These are phyloP conservation scores for Heterobasidion occidentale DNA, from an alignment of 1,284 basidiomycete species.

Conservation along the genomic window DNA sequence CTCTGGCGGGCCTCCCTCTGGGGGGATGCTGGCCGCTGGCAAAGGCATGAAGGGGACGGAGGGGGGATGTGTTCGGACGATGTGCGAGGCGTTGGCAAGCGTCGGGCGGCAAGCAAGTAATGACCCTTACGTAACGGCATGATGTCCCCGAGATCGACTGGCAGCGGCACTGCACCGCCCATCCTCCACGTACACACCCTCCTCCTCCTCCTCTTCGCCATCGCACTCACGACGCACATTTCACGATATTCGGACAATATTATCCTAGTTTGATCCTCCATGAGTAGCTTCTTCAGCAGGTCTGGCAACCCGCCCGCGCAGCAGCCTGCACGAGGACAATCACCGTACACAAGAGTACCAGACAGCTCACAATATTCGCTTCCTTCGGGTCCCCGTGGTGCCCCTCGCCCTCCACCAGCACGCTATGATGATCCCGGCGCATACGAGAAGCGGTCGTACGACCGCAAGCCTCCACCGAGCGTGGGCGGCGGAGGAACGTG, in stretches of 20 bases:
- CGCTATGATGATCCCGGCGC: slow-evolving; percentile 49
- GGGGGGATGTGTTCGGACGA: not conserved
- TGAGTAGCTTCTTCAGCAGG: slow-evolving; percentile 34
- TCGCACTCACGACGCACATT: not conserved
- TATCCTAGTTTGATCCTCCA: not conserved
- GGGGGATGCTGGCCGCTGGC: not conserved
- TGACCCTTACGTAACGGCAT: too few relatives aligned
- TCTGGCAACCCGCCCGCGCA: slow-evolving; percentile 29
- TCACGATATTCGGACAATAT: too few relatives aligned
- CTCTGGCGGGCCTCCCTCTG: slow-evolving; percentile 1
- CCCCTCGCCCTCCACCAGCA: slow-evolving; percentile 22
- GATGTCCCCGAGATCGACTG: too few relatives aligned
- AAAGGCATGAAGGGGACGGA: slow-evolving; percentile 4
- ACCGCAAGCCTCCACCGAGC: slow-evolving; percentile 26
- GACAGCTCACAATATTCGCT: slow-evolving; percentile 16
- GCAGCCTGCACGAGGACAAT: slow-evolving; percentile 21
- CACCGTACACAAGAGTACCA: slow-evolving; percentile 42
- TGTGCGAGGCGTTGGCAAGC: too few relatives aligned
- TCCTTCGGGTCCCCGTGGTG: slow-evolving; percentile 10
- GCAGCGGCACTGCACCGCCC: too few relatives aligned
- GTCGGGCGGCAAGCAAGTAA: too few relatives aligned
- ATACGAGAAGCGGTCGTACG: slow-evolving; percentile 44
- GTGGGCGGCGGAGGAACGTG: slow-evolving; percentile 35
- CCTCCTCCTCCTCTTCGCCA: not conserved
- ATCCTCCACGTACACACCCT: too few relatives aligned